Conservation (phyloP, 2,329 filamentous ascomycete species). For the Phoma sp. region DNA sequence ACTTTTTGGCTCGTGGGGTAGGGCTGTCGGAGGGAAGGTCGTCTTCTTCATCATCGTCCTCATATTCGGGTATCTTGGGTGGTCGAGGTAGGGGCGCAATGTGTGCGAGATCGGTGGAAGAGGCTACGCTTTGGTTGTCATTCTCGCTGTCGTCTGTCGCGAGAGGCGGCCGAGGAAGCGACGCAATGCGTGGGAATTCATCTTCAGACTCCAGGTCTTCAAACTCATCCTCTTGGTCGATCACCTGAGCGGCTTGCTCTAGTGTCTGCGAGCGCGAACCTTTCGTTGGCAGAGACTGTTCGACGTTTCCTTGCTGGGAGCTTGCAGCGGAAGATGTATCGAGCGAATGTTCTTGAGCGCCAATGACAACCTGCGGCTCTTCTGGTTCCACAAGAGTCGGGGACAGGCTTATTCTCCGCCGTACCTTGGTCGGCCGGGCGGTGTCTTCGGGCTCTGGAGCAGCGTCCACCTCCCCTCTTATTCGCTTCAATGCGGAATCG, state of each 20-base stretch:
- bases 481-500: conserved; percentile 30
- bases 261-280: background rate
- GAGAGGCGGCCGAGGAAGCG: background rate
- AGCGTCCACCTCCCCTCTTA: conserved; percentile 15
- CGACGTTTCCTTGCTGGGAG: background rate
- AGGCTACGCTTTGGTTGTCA: conserved; percentile 23
- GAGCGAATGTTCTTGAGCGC: conserved; percentile 26
- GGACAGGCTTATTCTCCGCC: conserved; percentile 20
- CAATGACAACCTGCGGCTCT: background rate
- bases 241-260: background rate
- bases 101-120: conserved; percentile 18
- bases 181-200: background rate
- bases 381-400: conserved; percentile 3
- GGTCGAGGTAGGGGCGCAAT: conserved; percentile 7
- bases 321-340: conserved; percentile 31
- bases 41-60: conserved; percentile 10
- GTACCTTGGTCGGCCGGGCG: conserved; percentile 24
- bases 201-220: background rate
- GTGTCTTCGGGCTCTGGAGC: conserved; percentile 5
- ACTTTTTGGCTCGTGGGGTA: conserved; percentile 37
- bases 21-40: conserved; percentile 34
- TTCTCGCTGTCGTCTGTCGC: conserved; percentile 5
- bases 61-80: conserved; percentile 1
- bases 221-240: conserved; percentile 1
- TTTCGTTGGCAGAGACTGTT: background rate